Evolutionary conservation across 2,329 filamentous ascomycete species (phyloP).

Genomic region (Emmonsiellopsis sp.): DNA sequence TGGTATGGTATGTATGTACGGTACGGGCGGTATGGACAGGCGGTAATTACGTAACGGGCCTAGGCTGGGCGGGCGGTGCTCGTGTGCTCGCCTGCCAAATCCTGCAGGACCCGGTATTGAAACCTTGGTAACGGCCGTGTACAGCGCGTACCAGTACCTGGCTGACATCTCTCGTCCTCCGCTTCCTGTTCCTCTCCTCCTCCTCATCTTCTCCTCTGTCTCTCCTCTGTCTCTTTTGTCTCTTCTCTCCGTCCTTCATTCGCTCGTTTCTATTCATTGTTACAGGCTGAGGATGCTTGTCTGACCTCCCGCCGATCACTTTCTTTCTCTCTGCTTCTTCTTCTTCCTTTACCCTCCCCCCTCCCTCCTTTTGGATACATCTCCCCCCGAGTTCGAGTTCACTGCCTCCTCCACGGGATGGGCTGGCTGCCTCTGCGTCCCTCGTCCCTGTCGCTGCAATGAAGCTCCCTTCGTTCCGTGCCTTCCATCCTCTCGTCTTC

Average conservation of each 20-base stretch:
- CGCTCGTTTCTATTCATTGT: too few relatives aligned
- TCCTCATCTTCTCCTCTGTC: neutral
- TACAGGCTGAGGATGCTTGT: too few relatives aligned
- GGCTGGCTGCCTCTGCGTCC: neutral
- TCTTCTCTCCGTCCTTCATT: neutral
- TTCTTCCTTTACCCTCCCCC: neutral
- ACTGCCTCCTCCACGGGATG: constrained; percentile 6
- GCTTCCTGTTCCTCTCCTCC: neutral
- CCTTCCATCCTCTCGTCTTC: constrained; percentile 18
- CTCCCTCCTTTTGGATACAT: neutral
- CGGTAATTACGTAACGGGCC: too few relatives aligned
- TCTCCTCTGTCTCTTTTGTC: neutral
- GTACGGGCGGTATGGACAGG: too few relatives aligned
- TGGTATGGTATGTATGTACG: too few relatives aligned
- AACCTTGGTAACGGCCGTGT: too few relatives aligned
- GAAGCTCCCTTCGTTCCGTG: constrained; percentile 15
- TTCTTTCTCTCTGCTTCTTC: neutral
- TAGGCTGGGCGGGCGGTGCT: too few relatives aligned
- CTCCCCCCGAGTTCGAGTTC: neutral
- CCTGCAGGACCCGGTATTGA: too few relatives aligned
- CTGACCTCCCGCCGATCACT: too few relatives aligned
- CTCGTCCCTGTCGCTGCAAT: constrained; percentile 10
- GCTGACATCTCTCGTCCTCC: neutral
- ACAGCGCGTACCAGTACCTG: too few relatives aligned
- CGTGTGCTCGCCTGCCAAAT: too few relatives aligned